Percentiles rank a stretch among this genome's conserved stretches.
phyloP scores from a whole-genome alignment of 768 basidiomycete species.

The Jaapia argillacea region DNA sequence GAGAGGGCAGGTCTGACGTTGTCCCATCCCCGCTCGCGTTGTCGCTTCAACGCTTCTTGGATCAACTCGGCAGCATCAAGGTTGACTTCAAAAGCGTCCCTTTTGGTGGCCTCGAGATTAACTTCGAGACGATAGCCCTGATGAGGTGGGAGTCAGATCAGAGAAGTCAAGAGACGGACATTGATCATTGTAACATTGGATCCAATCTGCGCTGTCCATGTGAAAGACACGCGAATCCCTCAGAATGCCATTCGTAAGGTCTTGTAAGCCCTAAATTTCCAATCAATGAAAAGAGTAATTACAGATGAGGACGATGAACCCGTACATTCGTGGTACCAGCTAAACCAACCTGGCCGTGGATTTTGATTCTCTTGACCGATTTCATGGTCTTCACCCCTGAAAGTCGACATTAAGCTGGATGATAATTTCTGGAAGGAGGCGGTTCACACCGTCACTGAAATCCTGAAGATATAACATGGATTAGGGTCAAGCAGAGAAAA shows the following conservation, averaged over 20 bases:
- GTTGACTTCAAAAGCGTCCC: too few species aligned
- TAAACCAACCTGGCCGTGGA: background rate
- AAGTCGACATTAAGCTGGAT: too few species aligned
- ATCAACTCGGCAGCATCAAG: too few species aligned
- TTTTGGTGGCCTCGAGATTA: too few species aligned
- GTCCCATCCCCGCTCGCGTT: slow-evolving; percentile 13
- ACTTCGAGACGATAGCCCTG: too few species aligned
- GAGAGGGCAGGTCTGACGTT: slow-evolving; percentile 15
- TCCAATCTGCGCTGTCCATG: slow-evolving; percentile 21
- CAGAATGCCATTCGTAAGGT: slow-evolving; percentile 28
- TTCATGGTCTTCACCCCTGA: slow-evolving; percentile 9
- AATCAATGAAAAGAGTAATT: background rate
- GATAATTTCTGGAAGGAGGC: too few species aligned
- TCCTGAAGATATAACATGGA: too few species aligned
- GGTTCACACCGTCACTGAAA: slow-evolving; percentile 9
- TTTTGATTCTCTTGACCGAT: background rate
- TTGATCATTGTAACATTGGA: slow-evolving; percentile 26
- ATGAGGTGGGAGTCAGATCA: too few species aligned
- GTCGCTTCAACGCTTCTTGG: slow-evolving; percentile 20
- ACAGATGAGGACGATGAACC: background rate
- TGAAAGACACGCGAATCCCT: slow-evolving; percentile 30
- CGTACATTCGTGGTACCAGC: background rate
- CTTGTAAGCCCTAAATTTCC: slow-evolving; percentile 16
- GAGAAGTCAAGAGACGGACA: slow-evolving; percentile 20
- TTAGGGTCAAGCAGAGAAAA: background rate